Percentiles rank a stretch among this genome's conserved stretches.
phyloP scores from a whole-genome alignment of 2,329 filamentous ascomycete genomes.

The Bipolaris bicolor region DNA sequence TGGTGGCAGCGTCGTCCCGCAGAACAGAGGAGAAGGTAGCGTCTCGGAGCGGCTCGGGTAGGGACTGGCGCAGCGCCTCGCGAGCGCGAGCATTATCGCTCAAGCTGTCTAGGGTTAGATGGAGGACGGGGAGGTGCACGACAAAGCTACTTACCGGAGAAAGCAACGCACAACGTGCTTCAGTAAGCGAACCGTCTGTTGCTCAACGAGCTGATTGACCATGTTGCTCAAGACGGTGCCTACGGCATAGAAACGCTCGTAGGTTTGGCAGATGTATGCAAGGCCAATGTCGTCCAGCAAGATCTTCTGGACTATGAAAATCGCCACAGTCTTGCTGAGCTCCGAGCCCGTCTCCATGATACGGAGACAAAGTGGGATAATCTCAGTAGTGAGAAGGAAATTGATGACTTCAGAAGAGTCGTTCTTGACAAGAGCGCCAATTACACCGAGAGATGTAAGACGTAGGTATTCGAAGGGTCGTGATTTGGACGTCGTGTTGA shows the following conservation, averaged over 20 bases:
- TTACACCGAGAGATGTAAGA: constrained; percentile 92
- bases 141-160: constrained; percentile 69
- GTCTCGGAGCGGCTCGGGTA: constrained; percentile 97
- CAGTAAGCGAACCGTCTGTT: constrained; percentile 91
- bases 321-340: constrained; percentile 97
- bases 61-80: constrained; percentile 92
- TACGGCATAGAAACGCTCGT: constrained; percentile 97
- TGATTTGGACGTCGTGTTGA: constrained; percentile 98
- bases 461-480: constrained; percentile 97
- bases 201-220: constrained; percentile 96
- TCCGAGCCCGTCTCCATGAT: constrained; percentile 99
- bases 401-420: constrained; percentile 99
- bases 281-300: constrained; percentile 94
- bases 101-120: constrained; percentile 62
- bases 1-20: constrained; percentile 94
- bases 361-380: constrained; percentile 93
- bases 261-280: constrained; percentile 98
- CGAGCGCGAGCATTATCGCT: constrained; percentile 96
- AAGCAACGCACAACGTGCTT: constrained; percentile 99
- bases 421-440: constrained; percentile 97
- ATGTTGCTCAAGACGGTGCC: constrained; percentile 98
- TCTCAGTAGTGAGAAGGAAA: constrained; percentile 96
- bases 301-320: constrained; percentile 99
- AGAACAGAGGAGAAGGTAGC: constrained; percentile 96
- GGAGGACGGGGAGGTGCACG: background rate